These are phyloP conservation scores for Nakaseomyces delphensis DNA, from an alignment of 1,139 yeast species.

Conservation along the genomic window DNA sequence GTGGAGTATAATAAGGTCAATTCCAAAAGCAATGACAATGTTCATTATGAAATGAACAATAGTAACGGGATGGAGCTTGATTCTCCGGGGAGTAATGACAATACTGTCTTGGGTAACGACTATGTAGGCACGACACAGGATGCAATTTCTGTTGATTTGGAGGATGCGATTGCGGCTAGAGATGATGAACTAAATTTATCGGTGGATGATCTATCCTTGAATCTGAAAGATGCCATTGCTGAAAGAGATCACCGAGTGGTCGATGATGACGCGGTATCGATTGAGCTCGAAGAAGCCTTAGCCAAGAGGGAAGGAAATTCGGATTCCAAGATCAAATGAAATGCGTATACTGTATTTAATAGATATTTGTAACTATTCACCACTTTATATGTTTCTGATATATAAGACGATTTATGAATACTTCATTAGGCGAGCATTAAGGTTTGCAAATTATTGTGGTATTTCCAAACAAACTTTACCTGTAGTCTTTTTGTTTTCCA, in stretches of 20 bases:
- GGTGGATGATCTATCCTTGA: neutral
- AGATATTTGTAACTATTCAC: neutral
- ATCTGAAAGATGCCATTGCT: neutral
- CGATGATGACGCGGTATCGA: neutral
- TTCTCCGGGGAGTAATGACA: neutral
- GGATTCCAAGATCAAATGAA: neutral
- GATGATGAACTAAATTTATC: neutral
- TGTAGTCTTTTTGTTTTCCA: conserved; percentile 67
- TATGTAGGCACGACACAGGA: neutral
- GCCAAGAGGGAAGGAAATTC: neutral
- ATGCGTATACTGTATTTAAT: neutral
- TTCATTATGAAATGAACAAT: neutral
- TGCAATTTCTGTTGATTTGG: neutral
- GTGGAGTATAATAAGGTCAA: neutral
- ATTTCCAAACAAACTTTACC: conserved; percentile 66
- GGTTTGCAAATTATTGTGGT: conserved; percentile 38
- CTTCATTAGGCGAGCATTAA: too few species aligned
- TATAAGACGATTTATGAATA: too few species aligned
- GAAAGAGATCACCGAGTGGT: neutral
- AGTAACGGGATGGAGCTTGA: neutral
- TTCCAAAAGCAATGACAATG: neutral
- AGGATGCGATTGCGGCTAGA: conserved; percentile 3
- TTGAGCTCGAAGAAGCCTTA: neutral
- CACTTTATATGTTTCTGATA: too few species aligned
- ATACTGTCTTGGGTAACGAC: neutral